Conservation (phyloP, 2,329 filamentous ascomycete genomes). For the Seiridium unicorne region DNA sequence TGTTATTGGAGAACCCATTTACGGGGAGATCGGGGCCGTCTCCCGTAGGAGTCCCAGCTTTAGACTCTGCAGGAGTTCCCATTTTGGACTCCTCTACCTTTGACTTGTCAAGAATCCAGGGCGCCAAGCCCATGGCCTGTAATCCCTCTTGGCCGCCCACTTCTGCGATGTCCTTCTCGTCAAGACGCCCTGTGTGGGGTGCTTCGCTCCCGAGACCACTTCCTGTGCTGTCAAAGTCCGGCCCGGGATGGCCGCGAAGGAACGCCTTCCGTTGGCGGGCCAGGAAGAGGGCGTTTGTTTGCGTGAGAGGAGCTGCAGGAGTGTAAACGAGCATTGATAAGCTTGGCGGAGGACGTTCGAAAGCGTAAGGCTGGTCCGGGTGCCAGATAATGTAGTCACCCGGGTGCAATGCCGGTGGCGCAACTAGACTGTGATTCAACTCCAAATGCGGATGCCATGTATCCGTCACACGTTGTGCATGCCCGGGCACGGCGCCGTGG, state of each 20-base stretch:
- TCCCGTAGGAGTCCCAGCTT: conserved; percentile 15
- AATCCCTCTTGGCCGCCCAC: conserved; percentile 49
- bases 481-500: conserved; percentile 56
- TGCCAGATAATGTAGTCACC: conserved; percentile 61
- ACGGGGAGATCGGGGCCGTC: conserved; percentile 19
- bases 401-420: conserved; percentile 51
- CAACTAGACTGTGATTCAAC: conserved; percentile 51
- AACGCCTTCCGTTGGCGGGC: conserved; percentile 58
- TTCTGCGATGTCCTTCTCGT: conserved; percentile 49
- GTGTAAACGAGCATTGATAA: conserved; percentile 53
- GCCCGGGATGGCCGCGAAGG: conserved; percentile 50
- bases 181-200: conserved; percentile 44
- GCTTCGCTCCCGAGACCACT: conserved; percentile 50
- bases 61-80: conserved; percentile 13
- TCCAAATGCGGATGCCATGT: conserved; percentile 57
- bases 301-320: conserved; percentile 54
- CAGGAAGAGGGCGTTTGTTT: conserved; percentile 57
- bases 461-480: conserved; percentile 57
- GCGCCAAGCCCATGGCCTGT: conserved; percentile 57
- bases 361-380: conserved; percentile 56
- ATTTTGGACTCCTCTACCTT: conserved; percentile 15
- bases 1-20: conserved; percentile 14
- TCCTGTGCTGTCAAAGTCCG: conserved; percentile 55
- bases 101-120: conserved; percentile 42
- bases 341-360: conserved; percentile 29